A percentile compares a stretch with the other conserved stretches of the same genome.
Conservation (phyloP, 1,139 yeast species). For the Nakaseomyces uthaithaninus region DNA sequence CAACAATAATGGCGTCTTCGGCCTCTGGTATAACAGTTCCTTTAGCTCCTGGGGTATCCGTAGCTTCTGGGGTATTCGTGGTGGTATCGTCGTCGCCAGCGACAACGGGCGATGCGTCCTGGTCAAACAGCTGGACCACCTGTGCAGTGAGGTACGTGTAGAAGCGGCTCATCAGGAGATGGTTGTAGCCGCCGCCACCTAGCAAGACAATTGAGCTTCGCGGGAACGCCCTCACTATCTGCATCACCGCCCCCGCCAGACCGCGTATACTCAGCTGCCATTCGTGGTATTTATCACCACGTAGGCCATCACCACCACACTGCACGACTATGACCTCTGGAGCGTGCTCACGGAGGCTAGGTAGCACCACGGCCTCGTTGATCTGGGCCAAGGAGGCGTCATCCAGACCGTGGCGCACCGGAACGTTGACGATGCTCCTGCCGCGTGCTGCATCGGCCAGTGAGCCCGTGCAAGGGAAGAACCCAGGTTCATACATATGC, state of each 20-base stretch:
- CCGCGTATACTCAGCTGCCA: slow-evolving; percentile 63
- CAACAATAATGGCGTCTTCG: slow-evolving; percentile 42
- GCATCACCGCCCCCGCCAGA: slow-evolving; percentile 35
- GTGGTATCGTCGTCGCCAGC: slow-evolving; percentile 3
- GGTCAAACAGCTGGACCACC: slow-evolving; percentile 19
- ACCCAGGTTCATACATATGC: slow-evolving; percentile 58
- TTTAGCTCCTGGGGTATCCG: slow-evolving; percentile 1
- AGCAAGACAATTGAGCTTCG: slow-evolving; percentile 40
- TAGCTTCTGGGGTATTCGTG: background rate
- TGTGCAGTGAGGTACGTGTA: slow-evolving; percentile 51
- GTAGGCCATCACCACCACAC: slow-evolving; percentile 67
- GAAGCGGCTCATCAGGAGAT: slow-evolving; percentile 53
- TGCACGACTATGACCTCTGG: slow-evolving; percentile 57
- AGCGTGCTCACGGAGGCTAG: slow-evolving; percentile 34
- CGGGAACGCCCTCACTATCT: slow-evolving; percentile 31
- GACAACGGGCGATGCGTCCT: background rate
- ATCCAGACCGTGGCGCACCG: slow-evolving; percentile 48
- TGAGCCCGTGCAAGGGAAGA: slow-evolving; percentile 66
- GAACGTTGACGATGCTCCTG: slow-evolving; percentile 42
- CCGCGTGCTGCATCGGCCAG: slow-evolving; percentile 35
- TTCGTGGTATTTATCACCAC: slow-evolving; percentile 49
- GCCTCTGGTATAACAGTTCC: background rate
- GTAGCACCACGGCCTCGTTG: slow-evolving; percentile 38
- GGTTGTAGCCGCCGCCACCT: slow-evolving; percentile 78
- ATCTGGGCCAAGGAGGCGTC: slow-evolving; percentile 40